Conservation (phyloP, 78 protist species). For the Capsaspora owczarzaki region DNA sequence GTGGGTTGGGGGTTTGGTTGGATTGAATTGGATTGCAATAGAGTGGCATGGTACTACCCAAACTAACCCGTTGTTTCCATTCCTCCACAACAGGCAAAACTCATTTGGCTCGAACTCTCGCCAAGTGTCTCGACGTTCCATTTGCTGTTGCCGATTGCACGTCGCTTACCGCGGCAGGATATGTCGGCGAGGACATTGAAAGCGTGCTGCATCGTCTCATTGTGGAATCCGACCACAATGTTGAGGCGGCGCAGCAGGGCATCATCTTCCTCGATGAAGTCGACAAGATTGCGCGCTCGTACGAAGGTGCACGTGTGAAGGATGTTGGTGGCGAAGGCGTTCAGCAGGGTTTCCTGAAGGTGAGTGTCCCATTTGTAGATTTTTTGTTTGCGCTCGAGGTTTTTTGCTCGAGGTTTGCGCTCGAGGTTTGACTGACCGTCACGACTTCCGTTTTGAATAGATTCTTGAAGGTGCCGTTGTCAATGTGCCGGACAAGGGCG, state of each 20-base stretch:
- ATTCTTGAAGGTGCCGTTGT: conserved; percentile 36
- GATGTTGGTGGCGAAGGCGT: conserved; percentile 64
- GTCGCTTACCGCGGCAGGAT: conserved; percentile 42
- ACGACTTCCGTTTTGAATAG: neutral
- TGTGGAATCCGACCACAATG: conserved; percentile 8
- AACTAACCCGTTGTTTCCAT: too few species aligned
- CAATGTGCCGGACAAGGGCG: conserved; percentile 41
- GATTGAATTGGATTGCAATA: too few species aligned
- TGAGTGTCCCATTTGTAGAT: neutral
- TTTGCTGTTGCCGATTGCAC: conserved; percentile 46
- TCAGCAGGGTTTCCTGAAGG: conserved; percentile 45
- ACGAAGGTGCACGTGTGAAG: neutral
- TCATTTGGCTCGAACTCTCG: conserved; percentile 37
- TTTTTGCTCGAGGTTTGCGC: neutral
- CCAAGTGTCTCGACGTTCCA: conserved; percentile 34
- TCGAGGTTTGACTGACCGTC: neutral
- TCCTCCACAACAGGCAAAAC: too few species aligned
- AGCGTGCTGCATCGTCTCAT: conserved; percentile 25
- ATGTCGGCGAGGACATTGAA: conserved; percentile 61
- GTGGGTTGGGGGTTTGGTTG: too few species aligned
- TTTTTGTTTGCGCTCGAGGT: neutral
- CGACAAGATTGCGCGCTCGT: conserved; percentile 42
- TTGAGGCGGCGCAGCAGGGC: conserved; percentile 29
- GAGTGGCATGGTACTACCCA: too few species aligned
- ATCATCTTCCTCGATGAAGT: conserved; percentile 50